Evolutionary conservation across 352 stramenopile genomes (phyloP).

Genomic region (Halophytophthora batemanensis): DNA sequence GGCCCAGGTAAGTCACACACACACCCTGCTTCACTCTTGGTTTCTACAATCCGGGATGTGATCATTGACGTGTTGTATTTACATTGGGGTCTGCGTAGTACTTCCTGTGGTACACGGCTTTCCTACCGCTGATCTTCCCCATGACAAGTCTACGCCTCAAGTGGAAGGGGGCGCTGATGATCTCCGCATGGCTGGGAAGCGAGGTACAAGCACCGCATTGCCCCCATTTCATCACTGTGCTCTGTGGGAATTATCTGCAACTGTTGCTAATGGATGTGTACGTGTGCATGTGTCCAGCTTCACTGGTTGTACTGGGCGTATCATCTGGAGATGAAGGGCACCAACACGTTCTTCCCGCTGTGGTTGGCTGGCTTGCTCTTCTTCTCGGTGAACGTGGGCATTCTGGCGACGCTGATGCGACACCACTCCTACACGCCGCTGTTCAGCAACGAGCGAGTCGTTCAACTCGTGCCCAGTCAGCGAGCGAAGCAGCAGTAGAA

Average conservation of each 20-base stretch:
- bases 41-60: not conserved
- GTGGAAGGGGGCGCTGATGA: constrained; percentile 65
- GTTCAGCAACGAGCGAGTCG: constrained; percentile 44
- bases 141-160: constrained; percentile 53
- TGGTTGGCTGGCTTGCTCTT: constrained; percentile 89
- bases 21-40: not conserved
- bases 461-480: constrained; percentile 30
- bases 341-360: constrained; percentile 86
- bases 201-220: constrained; percentile 41
- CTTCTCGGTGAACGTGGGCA: constrained; percentile 83
- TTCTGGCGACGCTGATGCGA: constrained; percentile 72
- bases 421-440: constrained; percentile 60
- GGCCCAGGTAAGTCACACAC: constrained; percentile 52
- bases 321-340: constrained; percentile 87
- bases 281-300: constrained; percentile 29
- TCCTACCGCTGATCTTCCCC: constrained; percentile 88
- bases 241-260: not conserved
- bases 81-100: constrained; percentile 93
- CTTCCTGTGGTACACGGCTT: constrained; percentile 97
- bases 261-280: not conserved
- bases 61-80: not conserved
- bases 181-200: constrained; percentile 67
- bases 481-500: constrained; percentile 20
- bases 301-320: constrained; percentile 91
- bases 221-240: not conserved